Evolutionary conservation across 768 basidiomycete species (phyloP), one percentile per base, ranked within the genome.

Genomic region (Rhodotorula toruloides): DNA sequence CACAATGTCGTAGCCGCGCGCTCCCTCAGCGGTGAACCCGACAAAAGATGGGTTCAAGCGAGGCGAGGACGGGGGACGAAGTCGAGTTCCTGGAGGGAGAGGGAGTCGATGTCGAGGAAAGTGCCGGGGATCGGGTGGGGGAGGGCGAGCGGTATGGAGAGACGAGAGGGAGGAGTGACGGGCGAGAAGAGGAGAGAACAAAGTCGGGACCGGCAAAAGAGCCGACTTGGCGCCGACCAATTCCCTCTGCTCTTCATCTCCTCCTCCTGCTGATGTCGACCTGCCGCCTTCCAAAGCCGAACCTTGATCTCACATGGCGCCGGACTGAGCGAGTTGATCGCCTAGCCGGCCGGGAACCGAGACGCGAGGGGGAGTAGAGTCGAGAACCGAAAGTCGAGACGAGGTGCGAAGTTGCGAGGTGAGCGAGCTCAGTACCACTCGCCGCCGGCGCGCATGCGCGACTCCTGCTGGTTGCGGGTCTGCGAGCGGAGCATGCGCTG

Each of bases 401-500:
- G 21, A 16, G 52, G 31, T 32, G 37, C 17, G 55, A 27, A 25
- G 27, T n/a, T 27, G 17, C 17, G 25, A 27, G 48, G 34, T 27
- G 36, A 25, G 17, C 16, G 29, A 7, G 43, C 50, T 36, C 57
- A 70, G 69, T 66, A 71, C 65, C 65, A 71, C 61, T 71, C 65
- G 37, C 58, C 62, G 58, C 48, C 54, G 32, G 65, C 59, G 44
- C 61, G 55, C 49, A 54, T 48, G 56, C 61, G 57, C 47, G 61
- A 48, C 37, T 64, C 59, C 46, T 63, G 65, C 50, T 61, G 64
- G 50, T 60, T 66, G 27, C 70, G 58, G 22, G 70, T 67, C 59
- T 71, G 70, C 22, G 61, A 64, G 50, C 70, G 65, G 32, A 71
- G 70, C 70, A 71, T 71, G 55, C 70, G 47, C 58, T 67, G 62